Evolutionary conservation across 2,329 filamentous ascomycete species (phyloP).

Genomic region (Ceratocystis lukuohia): DNA sequence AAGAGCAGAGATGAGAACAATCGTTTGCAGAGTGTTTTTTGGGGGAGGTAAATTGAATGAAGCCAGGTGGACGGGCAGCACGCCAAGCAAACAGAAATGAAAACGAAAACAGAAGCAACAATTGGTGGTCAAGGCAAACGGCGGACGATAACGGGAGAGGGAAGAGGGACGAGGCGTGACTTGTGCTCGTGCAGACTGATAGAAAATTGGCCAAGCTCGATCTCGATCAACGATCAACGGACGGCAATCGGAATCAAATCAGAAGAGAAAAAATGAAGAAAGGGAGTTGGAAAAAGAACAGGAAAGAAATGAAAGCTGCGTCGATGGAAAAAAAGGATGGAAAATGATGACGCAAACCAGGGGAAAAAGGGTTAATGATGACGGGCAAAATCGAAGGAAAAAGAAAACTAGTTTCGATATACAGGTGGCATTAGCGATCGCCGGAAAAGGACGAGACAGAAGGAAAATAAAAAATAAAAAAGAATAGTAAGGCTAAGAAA

Average conservation of each 20-base stretch:
- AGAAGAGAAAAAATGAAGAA: constrained; percentile 8
- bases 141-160: not conserved
- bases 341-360: constrained; percentile 9
- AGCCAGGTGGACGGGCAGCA: not conserved
- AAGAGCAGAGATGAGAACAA: not conserved
- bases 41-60: not conserved
- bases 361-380: constrained; percentile 7
- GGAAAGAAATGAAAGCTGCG: constrained; percentile 2
- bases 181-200: not conserved
- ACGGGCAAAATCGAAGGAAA: constrained; percentile 3
- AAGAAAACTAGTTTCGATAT: constrained; percentile 22
- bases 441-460: not conserved
- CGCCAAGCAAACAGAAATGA: not conserved
- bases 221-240: constrained; percentile 12
- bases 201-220: constrained; percentile 7
- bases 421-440: constrained; percentile 24
- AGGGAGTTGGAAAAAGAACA: not conserved
- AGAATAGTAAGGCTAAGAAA: constrained; percentile 20
- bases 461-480: not conserved
- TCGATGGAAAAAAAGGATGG: not conserved
- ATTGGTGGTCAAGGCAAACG: not conserved
- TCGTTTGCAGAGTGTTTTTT: not conserved
- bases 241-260: constrained; percentile 2
- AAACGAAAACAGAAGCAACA: not conserved
- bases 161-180: not conserved